Base-by-base conservation (phyloP, 352 stramenopile genomes). In the Peronospora destructor region DNA sequence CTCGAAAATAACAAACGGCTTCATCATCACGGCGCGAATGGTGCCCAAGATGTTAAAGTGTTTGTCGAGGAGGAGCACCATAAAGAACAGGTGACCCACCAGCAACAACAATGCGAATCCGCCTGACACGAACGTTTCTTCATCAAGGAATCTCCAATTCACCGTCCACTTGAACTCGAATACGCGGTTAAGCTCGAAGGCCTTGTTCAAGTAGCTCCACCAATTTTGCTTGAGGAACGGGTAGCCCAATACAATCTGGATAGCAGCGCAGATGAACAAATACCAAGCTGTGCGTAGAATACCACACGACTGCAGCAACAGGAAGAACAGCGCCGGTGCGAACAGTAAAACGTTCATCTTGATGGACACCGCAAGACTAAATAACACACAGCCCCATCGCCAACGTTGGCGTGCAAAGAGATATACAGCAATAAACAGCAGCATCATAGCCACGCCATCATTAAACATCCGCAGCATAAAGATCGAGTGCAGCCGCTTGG, bases 341-440 rank as follows among this genome's bases (percentile, higher is more conserved):
- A 98, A 98, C 10, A 99, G 77, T 36, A 99, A 73, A 26, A 98
- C 80, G 79, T 98, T 99, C 97, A 99, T 99, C 75, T 99, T 99
- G 61, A 99, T 89, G 28, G 88, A 97, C 7, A 99, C 94, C 13
- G 92, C 94, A 21, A 98, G 68, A 43, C 90, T 98, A 75, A 98
- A 99, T 32, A 98, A 35, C 2, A 95, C 68, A 52, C 92, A 98
- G 37, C 91, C 94, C 39, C 84, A 65, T 37, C 83, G 78, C 84
- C 84, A 96, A 34, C 83, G 73, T 53, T 87, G 82, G 33, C 78
- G 71, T 29, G 71, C 76, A 46, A 91, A 90, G 1, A 95, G 53
- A 56, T 92, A 96, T 14, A 98, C 78, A 2, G 95, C 87, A 35
- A 96, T 71, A 58, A 98, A 97, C 12, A 97, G 63, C 21, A 98